Base-by-base conservation (phyloP, 495 filamentous ascomycete genomes). In the Xylaria scruposa region DNA sequence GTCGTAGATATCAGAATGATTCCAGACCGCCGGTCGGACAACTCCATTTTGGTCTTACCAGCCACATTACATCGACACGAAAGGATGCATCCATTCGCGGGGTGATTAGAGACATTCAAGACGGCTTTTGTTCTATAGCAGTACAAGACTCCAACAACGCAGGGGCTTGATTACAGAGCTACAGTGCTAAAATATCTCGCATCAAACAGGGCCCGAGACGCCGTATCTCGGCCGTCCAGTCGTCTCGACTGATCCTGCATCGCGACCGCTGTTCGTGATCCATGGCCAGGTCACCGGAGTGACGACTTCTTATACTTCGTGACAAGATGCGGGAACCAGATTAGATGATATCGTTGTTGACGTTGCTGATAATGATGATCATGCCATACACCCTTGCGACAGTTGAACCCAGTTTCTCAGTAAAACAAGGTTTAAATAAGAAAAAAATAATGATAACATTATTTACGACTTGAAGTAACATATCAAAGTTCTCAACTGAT, bases 181-280 rank as follows among this genome's bases (percentile, higher is more conserved):
- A 46, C 63, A 4, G 42, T 26, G 42, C 33, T 31, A 47, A 26
- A 26, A 46, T 10, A 46, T 13, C 42, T 33, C 19, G 2, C 5
- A 42, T 42, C 40, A 38, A 17, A 67, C 15, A 26, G 42, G 42
- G 53, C 29, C 29, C 29, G 63, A 67, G 31, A 67, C 0, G 31
- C 63, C 46, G 46, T 67, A 36, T 54, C 53, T 40, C 46, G 29
- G 62, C 44, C 62, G 26, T 51, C 21, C 10, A 5, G 42, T 36
- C 29, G 19, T 67, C 65, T 56, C 63, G 46, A 33, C 33, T 44
- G 47, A 67, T 7, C 6, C 64, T 31, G 63, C 42, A 21, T 53
- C 40, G 26, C n/a, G 5, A 21, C 26, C 24, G 31, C 44, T 17
- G 5, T 24, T 38, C 63, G 24, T 49, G n/a, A 31, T 36, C 40